Conservation (phyloP, 2,329 filamentous ascomycete species). For the Fusarium algeriense region DNA sequence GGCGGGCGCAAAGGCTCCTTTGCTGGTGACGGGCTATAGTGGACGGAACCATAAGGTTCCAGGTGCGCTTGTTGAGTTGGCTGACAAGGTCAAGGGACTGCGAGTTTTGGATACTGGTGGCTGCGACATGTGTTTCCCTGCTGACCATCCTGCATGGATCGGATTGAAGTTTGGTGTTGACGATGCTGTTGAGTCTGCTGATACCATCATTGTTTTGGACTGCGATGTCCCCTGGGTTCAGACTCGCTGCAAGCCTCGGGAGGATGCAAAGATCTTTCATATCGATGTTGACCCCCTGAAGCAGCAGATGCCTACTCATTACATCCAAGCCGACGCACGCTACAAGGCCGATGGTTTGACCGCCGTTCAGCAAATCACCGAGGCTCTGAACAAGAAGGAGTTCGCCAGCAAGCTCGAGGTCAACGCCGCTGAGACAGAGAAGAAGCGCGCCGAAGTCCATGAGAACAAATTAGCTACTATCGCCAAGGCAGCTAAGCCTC, state of each 20-base stretch:
- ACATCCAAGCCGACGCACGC: slow-evolving; percentile 73
- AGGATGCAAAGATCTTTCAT: slow-evolving; percentile 69
- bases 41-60: slow-evolving; percentile 76
- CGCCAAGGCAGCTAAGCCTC: slow-evolving; percentile 66
- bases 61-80: slow-evolving; percentile 72
- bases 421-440: slow-evolving; percentile 42
- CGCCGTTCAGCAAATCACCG: slow-evolving; percentile 76
- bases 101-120: slow-evolving; percentile 81
- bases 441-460: slow-evolving; percentile 69
- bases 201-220: slow-evolving; percentile 86
- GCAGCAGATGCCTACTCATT: slow-evolving; percentile 80
- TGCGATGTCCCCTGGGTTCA: slow-evolving; percentile 95
- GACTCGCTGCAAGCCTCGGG: slow-evolving; percentile 72
- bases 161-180: slow-evolving; percentile 82
- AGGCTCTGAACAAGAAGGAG: slow-evolving; percentile 65
- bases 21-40: slow-evolving; percentile 78
- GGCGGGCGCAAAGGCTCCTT: slow-evolving; percentile 71
- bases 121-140: slow-evolving; percentile 85
- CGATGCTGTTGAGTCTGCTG: slow-evolving; percentile 78
- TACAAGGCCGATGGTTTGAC: slow-evolving; percentile 75
- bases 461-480: slow-evolving; percentile 71
- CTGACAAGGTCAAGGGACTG: slow-evolving; percentile 75
- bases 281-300: slow-evolving; percentile 76
- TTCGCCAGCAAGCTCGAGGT: slow-evolving; percentile 56
- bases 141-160: slow-evolving; percentile 74